Evolutionary conservation across 2,329 filamentous ascomycete genomes (phyloP), one percentile per base, ranked within the genome.

Genomic region (Fusarium sulawesiense): DNA sequence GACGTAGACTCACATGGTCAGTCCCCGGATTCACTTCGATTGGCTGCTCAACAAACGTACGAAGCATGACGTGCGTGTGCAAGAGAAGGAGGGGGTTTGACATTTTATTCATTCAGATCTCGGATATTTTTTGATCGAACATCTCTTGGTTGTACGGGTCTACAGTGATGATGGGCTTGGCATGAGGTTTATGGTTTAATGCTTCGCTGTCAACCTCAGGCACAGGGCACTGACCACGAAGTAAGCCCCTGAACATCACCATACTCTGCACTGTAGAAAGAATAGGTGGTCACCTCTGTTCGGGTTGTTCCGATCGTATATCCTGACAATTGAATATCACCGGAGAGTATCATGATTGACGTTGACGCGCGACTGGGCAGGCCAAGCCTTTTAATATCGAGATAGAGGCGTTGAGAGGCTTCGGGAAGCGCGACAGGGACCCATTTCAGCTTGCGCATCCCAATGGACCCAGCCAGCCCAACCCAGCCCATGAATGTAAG

Each of bases 1-100:
- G 73, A 75, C 73, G 73, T 75, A 61, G 73, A 67, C 73, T 75
- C 73, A 72, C 73, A 75, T 72, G 61, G 58, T 57, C 45, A 66
- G 59, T 47, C 60, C 32, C 32, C 45, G 50, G 53, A 59, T 51
- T 55, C 42, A 20, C n/a, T 11, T 66, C 55, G 68, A 73, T 73
- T 73, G 70, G 70, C 65, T 69, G 30, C 60, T 65, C 42, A 48
- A 57, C 46, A 51, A 59, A 51, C 45, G 18, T 42, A 62, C 40
- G 45, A 67, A 55, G 32, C 51, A 68, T 72, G 70, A 72, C 70
- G 67, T 72, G 58, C 46, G 47, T 54, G 55, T 32, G 12, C 14
- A 34, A 40, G 58, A 48, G 21, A 55, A 30, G 32, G 30, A 48
- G 20, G 46, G 46, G 40, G 50, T 40, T 40, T 18, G 13, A 37